Evolutionary conservation across 768 basidiomycete genomes (phyloP), one percentile per base, ranked within the genome.

Genomic region (Panaeolus papilionaceus): DNA sequence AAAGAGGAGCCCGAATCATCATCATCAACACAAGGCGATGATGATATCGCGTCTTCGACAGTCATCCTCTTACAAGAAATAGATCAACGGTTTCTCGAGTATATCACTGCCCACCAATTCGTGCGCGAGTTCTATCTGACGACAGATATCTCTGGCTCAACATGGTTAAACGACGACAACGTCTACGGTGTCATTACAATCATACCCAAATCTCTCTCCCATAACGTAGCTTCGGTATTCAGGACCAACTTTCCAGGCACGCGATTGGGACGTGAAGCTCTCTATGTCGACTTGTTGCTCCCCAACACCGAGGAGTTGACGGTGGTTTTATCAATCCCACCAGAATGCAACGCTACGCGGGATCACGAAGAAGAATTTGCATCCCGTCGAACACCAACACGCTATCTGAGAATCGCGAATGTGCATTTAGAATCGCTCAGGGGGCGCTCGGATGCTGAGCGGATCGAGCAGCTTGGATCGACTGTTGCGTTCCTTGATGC

Each of bases 1-100:
- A 37, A 11, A 58, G 14, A 11, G 33, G 16, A 28, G 4, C 26
- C 47, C 8, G 8, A 26, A 9, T 49, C 47, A 42, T 42, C 40
- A 11, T 3, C 10, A 20, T 23, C 47, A 26, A 23, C 7, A 18
- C 20, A 64, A 20, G 33, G 61, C 5, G 37, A 62, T 18, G 14
- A 51, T 3, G 26, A 8, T 38, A 20, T n/a, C 39, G 44, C 62
- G 18, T 23, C 49, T 3, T 67, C 65, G 10, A 45, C 68, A 1
- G 40, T 72, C 20, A 61, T 72, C 40, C 65, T 72, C 14, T n/a
- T 72, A 9, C 71, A 72, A 63, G 71, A 72, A 63, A 28, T 71
- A 6, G 28, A 66, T 38, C 20, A 42, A 11, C 44, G 47, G 23
- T 16, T 69, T 67, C 44, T 38, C 28, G 6, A 58, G 54, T 58